These are phyloP conservation scores for Cavenderia fasciculata DNA, from an alignment of 78 protist genomes.

Conservation along the genomic window DNA sequence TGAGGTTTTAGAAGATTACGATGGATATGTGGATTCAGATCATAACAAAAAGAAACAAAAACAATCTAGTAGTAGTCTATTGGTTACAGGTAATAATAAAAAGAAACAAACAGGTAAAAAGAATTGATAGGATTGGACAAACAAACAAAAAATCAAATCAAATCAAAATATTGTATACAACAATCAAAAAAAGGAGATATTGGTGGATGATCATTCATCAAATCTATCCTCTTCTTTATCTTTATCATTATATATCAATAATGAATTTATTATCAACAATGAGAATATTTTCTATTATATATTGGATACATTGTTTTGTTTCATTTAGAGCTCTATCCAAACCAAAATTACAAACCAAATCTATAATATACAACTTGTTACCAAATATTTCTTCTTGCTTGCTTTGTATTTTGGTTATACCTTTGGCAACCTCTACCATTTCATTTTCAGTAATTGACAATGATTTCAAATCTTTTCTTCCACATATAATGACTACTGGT, in stretches of 20 bases:
- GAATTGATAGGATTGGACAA: too few species aligned
- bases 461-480: not conserved
- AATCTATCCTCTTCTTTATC: not conserved
- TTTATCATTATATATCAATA: not conserved
- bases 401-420: too few species aligned
- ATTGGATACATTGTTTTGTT: conserved; percentile 16
- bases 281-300: not conserved
- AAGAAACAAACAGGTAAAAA: too few species aligned
- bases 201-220: too few species aligned
- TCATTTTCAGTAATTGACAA: not conserved
- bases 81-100: not conserved
- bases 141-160: too few species aligned
- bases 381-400: too few species aligned
- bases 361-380: too few species aligned
- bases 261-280: not conserved
- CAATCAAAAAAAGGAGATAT: too few species aligned
- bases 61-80: not conserved
- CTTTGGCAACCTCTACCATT: too few species aligned
- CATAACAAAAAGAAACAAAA: not conserved
- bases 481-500: conserved; percentile 40
- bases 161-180: too few species aligned
- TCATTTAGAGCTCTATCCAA: not conserved
- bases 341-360: conserved; percentile 22
- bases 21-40: not conserved
- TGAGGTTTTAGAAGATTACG: not conserved